phyloP scores from a whole-genome alignment of 805 yeast species.

The Peterozyma xylosa region DNA sequence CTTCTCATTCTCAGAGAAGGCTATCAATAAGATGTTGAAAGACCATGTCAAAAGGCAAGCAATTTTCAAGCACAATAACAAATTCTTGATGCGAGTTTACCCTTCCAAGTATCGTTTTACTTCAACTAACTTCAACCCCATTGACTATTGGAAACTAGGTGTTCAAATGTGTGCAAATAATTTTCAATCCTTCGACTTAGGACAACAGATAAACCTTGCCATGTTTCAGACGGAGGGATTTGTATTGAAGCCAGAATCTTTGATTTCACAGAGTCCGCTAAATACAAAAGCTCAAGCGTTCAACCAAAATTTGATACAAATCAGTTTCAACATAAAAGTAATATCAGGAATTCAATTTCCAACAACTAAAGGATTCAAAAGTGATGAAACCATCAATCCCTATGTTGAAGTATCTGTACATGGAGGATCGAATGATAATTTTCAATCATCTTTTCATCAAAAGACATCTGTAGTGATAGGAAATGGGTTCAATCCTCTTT shows the following conservation, averaged over 20 bases:
- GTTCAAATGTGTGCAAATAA: conserved; percentile 94
- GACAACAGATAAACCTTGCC: conserved; percentile 84
- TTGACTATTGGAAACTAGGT: conserved; percentile 76
- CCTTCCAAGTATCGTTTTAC: conserved; percentile 74
- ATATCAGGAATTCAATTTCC: conserved; percentile 87
- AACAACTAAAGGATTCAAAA: conserved; percentile 45
- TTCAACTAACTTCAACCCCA: conserved; percentile 78
- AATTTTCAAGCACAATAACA: conserved; percentile 68
- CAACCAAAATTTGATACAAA: conserved; percentile 11
- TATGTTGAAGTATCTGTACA: conserved; percentile 53
- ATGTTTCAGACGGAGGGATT: conserved; percentile 73
- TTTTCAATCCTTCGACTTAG: conserved; percentile 90
- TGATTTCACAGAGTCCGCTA: not conserved
- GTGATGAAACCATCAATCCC: conserved; percentile 44
- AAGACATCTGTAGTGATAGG: conserved; percentile 28
- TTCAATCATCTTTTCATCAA: conserved; percentile 14
- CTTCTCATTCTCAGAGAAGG: conserved; percentile 79
- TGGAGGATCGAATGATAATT: conserved; percentile 25
- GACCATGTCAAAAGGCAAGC: conserved; percentile 49
- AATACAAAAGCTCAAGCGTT: conserved; percentile 3
- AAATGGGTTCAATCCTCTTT: conserved; percentile 84
- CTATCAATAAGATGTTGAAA: conserved; percentile 53
- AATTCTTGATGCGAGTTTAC: conserved; percentile 73
- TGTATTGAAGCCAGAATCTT: conserved; percentile 58
- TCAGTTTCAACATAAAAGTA: conserved; percentile 31